Percentiles rank a stretch among this genome's conserved stretches.
Conservation (phyloP, 306 rosid species). For the Vigna reflexopilosa region DNA sequence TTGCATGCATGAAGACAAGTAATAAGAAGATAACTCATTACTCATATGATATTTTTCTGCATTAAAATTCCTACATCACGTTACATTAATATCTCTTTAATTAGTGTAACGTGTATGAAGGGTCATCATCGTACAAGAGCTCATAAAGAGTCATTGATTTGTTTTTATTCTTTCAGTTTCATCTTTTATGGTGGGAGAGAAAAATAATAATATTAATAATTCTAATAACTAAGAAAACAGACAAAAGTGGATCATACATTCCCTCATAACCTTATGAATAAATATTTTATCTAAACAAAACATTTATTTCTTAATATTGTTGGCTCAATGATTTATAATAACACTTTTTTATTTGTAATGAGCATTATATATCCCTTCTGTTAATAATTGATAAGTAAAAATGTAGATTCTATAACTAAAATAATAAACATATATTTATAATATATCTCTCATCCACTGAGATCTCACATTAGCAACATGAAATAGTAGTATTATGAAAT, state of each 20-base stretch:
- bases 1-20: slow-evolving; percentile 7
- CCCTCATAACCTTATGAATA: neutral
- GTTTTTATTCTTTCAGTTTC: neutral
- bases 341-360: neutral
- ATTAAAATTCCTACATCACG: neutral
- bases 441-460: too few relatives aligned
- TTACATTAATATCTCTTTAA: neutral
- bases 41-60: neutral
- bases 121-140: neutral
- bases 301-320: neutral
- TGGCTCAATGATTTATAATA: neutral
- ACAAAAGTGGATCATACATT: neutral
- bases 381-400: neutral
- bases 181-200: neutral
- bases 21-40: neutral
- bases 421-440: too few relatives aligned
- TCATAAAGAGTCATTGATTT: too few relatives aligned
- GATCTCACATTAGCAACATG: too few relatives aligned
- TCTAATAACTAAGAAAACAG: neutral
- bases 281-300: too few relatives aligned
- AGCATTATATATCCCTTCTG: neutral
- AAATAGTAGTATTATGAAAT: too few relatives aligned
- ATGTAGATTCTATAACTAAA: too few relatives aligned
- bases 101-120: neutral
- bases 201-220: neutral